Base-by-base conservation (phyloP, 2,329 filamentous ascomycete genomes). In the Fusarium sp. region DNA sequence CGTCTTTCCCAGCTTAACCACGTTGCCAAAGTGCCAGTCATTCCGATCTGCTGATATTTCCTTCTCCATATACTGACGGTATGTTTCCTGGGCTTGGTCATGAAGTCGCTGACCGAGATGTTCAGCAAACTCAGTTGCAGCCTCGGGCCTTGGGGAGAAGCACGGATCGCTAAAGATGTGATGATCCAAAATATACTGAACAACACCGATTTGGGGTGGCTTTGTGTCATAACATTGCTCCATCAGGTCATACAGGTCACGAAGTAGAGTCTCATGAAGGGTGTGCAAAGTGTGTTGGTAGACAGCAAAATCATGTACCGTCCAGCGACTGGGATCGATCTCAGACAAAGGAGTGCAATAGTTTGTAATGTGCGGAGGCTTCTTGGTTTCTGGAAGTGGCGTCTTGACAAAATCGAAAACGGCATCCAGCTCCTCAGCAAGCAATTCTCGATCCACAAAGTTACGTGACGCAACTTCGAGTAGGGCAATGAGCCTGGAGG, bases 171-270 rank as follows among this genome's bases (percentile, higher is more conserved):
- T 81, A 69, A 91, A 89, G 55, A 99, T 88, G 73, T 98, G 93
- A 49, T 88, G 88, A 57, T 93, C 88, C 34, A 99, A 79, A 31
- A 97, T 76, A 67, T 88, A 89, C 83, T 98, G 88, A 28, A 96
- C 85, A 12, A 88, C 87, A 6, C 89, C 92, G 22, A 96, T 88
- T 35, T 89, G 87, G 6, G 92, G 92, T 10, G 92, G 88, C 71
- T 97, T 97, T n/a, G 84, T 78, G 62, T 97, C 93, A 76, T 94
- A 99, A 68, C 92, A 94, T 67, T 91, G 88, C 79, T 94, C 89
- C 75, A 97, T 85, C n/a, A 91, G 82, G 64, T 93, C 89, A 75
- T 92, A 97, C 15, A 99, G 83, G 71, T 98, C 94, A 50, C 93
- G 88, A 42, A 97, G 81, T 25, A 98, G 80, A 9, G 89, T 87